Evolutionary conservation across 179 eudicot genomes (phyloP).

Genomic region (Sideroxylon spinosum): DNA sequence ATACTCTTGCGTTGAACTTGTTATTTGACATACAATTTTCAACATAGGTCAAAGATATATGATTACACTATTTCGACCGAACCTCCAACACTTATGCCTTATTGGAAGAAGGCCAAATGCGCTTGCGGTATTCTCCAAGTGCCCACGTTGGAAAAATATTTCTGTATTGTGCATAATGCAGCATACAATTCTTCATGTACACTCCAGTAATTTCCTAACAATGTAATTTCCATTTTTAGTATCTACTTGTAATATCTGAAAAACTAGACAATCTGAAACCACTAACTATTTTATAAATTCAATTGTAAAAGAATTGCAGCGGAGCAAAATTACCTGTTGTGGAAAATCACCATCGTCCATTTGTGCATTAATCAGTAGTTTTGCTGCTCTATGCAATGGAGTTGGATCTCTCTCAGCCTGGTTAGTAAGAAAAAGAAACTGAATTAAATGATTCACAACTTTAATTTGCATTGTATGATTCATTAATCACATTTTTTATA

Average conservation of each 20-base stretch:
- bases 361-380: constrained; percentile 35
- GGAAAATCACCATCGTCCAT: constrained; percentile 42
- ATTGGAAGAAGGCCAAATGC: constrained; percentile 13
- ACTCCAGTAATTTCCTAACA: constrained; percentile 34
- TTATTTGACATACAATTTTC: background rate
- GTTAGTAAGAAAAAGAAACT: too few relatives aligned
- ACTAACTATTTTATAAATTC: too few relatives aligned
- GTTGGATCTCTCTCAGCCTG: constrained; percentile 29
- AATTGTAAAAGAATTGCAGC: too few relatives aligned
- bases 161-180: constrained; percentile 29
- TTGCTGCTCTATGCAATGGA: constrained; percentile 36
- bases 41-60: background rate
- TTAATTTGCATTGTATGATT: background rate
- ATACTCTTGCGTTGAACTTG: background rate
- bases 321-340: constrained; percentile 31
- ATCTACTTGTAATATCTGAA: background rate
- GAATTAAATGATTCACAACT: too few relatives aligned
- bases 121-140: constrained; percentile 33
- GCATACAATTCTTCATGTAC: constrained; percentile 36
- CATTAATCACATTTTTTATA: background rate
- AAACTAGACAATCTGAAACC: background rate
- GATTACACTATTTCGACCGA: background rate
- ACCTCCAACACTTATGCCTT: background rate
- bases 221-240: background rate
- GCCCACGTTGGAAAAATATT: constrained; percentile 34